phyloP scores from a whole-genome alignment of 176 grass and related monocot species.

The Raddia guianensis region DNA sequence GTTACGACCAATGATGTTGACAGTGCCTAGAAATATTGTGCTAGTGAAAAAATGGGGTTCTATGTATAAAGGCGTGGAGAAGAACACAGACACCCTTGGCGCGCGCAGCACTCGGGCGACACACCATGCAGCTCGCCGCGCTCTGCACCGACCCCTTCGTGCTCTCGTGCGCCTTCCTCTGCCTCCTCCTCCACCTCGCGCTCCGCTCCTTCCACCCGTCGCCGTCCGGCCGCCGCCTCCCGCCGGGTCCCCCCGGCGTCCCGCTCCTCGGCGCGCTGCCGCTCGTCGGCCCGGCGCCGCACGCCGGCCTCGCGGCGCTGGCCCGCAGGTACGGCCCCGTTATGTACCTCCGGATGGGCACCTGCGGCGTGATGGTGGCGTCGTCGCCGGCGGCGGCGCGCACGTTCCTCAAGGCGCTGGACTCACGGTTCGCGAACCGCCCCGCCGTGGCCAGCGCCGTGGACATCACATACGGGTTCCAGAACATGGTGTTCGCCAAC shows the following conservation, averaged over 20 bases:
- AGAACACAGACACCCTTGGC: background rate
- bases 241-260: conserved; percentile 49
- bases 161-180: conserved; percentile 44
- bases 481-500: conserved; percentile 92
- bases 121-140: conserved; percentile 38
- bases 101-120: too few species aligned
- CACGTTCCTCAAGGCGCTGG: conserved; percentile 71
- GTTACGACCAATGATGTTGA: too few species aligned
- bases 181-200: conserved; percentile 66
- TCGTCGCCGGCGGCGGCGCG: conserved; percentile 61
- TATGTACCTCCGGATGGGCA: conserved; percentile 88
- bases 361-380: conserved; percentile 62
- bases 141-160: conserved; percentile 63
- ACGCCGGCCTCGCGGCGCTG: conserved; percentile 63
- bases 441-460: conserved; percentile 60
- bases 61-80: background rate
- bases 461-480: conserved; percentile 73
- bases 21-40: too few species aligned
- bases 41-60: too few species aligned
- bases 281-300: conserved; percentile 66
- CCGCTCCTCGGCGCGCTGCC: conserved; percentile 77
- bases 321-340: conserved; percentile 60
- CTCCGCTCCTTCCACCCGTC: conserved; percentile 38
- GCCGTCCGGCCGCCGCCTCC: conserved; percentile 22
- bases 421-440: conserved; percentile 68